These are phyloP conservation scores for Globisporangium cederbergense DNA, from an alignment of 352 stramenopile species.

Conservation along the genomic window DNA sequence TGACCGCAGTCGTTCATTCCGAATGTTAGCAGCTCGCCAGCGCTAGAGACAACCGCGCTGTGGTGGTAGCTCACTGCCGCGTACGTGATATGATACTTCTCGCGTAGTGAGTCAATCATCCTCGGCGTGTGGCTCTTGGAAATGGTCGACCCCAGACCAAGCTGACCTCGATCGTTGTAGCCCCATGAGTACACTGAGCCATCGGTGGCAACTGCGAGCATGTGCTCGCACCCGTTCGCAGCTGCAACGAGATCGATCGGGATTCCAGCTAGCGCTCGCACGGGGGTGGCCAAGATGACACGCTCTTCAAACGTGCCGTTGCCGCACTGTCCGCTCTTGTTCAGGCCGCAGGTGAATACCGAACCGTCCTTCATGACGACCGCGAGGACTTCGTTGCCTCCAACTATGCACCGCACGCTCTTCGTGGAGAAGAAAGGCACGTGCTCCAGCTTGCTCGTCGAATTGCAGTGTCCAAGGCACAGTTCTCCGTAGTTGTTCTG, in stretches of 20 bases:
- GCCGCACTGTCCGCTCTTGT: slow-evolving; percentile 87
- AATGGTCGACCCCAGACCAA: slow-evolving; percentile 80
- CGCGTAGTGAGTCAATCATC: slow-evolving; percentile 75
- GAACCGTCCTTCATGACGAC: slow-evolving; percentile 82
- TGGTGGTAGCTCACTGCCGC: slow-evolving; percentile 86
- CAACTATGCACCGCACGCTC: slow-evolving; percentile 60
- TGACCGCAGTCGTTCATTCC: slow-evolving; percentile 89
- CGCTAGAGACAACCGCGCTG: slow-evolving; percentile 74
- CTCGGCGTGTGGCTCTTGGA: slow-evolving; percentile 84
- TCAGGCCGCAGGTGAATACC: slow-evolving; percentile 80
- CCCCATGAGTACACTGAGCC: slow-evolving; percentile 83
- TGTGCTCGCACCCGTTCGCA: slow-evolving; percentile 85
- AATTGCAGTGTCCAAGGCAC: slow-evolving; percentile 84
- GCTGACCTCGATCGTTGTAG: slow-evolving; percentile 84
- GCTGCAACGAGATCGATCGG: slow-evolving; percentile 69
- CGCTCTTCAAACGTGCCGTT: slow-evolving; percentile 87
- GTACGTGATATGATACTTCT: slow-evolving; percentile 77
- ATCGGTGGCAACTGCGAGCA: slow-evolving; percentile 77
- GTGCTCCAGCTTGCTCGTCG: slow-evolving; percentile 81
- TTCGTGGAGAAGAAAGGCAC: slow-evolving; percentile 84
- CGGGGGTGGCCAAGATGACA: slow-evolving; percentile 68
- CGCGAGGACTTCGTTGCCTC: slow-evolving; percentile 83
- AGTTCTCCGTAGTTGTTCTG: slow-evolving; percentile 90
- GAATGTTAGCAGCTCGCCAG: slow-evolving; percentile 79
- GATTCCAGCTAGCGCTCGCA: slow-evolving; percentile 63